A percentile compares a stretch with the other conserved stretches of the same genome.
Evolutionary conservation across 1,139 yeast genomes (phyloP).

Genomic region (Magnusiomyces suaveolens): DNA sequence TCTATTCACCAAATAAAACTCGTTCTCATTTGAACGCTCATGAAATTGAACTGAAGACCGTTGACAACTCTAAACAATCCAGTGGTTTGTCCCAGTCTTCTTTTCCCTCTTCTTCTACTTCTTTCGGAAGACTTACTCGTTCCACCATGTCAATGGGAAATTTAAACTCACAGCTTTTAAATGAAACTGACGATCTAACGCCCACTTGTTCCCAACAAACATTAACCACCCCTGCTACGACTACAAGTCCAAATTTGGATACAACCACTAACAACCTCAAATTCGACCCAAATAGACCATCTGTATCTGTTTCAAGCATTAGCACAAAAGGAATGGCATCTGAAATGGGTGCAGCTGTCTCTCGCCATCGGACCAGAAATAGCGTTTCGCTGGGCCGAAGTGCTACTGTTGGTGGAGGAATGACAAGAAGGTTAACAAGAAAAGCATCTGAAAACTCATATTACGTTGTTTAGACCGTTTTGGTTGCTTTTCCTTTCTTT

Average conservation of each 20-base stretch:
- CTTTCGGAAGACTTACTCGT: not conserved
- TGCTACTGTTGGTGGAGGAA: not conserved
- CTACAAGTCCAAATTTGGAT: not conserved
- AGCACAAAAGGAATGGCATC: not conserved
- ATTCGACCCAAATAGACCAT: not conserved
- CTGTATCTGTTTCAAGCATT: not conserved
- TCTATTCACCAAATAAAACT: not conserved
- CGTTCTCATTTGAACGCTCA: not conserved
- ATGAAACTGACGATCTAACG: slow-evolving; percentile 1
- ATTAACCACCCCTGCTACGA: no score
- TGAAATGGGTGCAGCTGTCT: not conserved
- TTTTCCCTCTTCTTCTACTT: not conserved
- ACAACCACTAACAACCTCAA: not conserved
- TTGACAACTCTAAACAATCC: not conserved
- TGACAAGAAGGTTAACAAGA: not conserved
- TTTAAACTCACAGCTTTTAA: not conserved
- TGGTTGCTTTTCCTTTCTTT: not conserved
- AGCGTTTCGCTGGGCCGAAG: not conserved
- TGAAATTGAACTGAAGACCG: not conserved
- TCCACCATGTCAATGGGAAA: not conserved
- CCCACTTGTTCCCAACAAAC: no score
- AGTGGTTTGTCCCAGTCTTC: not conserved
- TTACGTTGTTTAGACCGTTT: not conserved
- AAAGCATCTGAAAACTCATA: slow-evolving; percentile 3
- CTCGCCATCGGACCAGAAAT: not conserved